phyloP scores from a whole-genome alignment of 208 protist genomes.

The Acanthamoeba castellanii region DNA sequence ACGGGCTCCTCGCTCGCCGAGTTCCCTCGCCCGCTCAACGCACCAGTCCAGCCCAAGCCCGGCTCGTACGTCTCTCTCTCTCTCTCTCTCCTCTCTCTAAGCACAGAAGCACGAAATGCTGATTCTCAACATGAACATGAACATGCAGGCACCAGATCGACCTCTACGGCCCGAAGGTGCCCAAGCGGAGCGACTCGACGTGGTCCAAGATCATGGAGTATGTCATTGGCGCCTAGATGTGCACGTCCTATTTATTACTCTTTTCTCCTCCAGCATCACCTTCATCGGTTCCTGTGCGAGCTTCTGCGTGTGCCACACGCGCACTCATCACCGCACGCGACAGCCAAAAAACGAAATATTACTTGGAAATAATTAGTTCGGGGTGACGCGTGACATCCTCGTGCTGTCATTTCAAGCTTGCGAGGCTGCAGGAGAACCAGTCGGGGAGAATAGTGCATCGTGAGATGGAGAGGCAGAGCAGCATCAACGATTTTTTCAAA shows the following conservation, averaged over 20 bases:
- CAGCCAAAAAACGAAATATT: not conserved
- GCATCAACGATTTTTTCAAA: conserved; percentile 33
- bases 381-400: too few species aligned
- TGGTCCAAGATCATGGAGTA: conserved; percentile 61
- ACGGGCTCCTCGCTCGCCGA: conserved; percentile 33
- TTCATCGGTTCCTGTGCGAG: too few species aligned
- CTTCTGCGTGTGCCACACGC: too few species aligned
- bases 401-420: not conserved
- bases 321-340: too few species aligned
- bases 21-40: conserved; percentile 52
- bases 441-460: not conserved
- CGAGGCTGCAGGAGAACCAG: not conserved
- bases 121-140: not conserved
- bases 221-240: conserved; percentile 20
- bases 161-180: conserved; percentile 30
- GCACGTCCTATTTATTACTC: not conserved
- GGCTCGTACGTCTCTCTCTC: not conserved
- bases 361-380: not conserved
- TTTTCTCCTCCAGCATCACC: too few species aligned
- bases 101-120: too few species aligned
- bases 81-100: not conserved
- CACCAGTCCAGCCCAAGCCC: conserved; percentile 13
- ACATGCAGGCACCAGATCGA: conserved; percentile 18
- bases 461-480: not conserved
- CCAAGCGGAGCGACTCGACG: conserved; percentile 18